These are phyloP conservation scores for Trypanosoma lewisi DNA, from an alignment of 208 protist genomes.

Conservation along the genomic window DNA sequence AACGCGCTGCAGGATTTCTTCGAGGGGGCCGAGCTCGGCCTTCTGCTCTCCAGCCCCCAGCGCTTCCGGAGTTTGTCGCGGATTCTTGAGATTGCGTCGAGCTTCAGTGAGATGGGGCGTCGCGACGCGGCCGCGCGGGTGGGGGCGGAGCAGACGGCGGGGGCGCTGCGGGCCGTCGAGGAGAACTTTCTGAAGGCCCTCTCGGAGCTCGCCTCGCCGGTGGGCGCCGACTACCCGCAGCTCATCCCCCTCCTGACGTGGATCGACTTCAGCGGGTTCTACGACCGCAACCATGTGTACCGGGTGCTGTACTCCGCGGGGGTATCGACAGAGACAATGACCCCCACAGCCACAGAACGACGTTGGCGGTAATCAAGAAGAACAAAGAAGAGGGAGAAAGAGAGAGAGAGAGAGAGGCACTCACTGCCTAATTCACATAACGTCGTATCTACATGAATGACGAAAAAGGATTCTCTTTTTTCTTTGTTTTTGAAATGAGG, in stretches of 20 bases:
- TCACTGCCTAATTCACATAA: neutral
- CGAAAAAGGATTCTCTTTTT: neutral
- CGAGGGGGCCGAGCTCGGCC: slow-evolving; percentile 56
- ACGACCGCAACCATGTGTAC: slow-evolving; percentile 81
- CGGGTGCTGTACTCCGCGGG: slow-evolving; percentile 59
- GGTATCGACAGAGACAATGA: slow-evolving; percentile 7
- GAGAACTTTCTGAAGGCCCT: slow-evolving; percentile 62
- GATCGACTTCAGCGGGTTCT: slow-evolving; percentile 87
- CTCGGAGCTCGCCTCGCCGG: slow-evolving; percentile 76
- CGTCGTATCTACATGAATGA: neutral
- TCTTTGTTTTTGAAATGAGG: neutral
- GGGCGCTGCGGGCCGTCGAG: slow-evolving; percentile 56
- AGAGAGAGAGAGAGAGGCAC: no score
- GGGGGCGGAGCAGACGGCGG: slow-evolving; percentile 30
- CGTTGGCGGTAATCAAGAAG: neutral
- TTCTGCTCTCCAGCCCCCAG: slow-evolving; percentile 66
- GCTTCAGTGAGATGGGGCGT: slow-evolving; percentile 77
- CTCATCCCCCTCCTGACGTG: slow-evolving; percentile 82
- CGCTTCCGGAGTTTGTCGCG: slow-evolving; percentile 72
- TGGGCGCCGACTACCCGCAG: slow-evolving; percentile 77
- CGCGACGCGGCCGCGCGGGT: slow-evolving; percentile 44
- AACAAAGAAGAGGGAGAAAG: no score
- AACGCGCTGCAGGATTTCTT: slow-evolving; percentile 79
- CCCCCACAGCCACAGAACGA: slow-evolving; percentile 1
- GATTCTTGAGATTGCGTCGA: slow-evolving; percentile 63